Percentiles rank a stretch among this genome's conserved stretches.
phyloP scores from a whole-genome alignment of 1,284 basidiomycete species.

The Boletellus deceptivus region DNA sequence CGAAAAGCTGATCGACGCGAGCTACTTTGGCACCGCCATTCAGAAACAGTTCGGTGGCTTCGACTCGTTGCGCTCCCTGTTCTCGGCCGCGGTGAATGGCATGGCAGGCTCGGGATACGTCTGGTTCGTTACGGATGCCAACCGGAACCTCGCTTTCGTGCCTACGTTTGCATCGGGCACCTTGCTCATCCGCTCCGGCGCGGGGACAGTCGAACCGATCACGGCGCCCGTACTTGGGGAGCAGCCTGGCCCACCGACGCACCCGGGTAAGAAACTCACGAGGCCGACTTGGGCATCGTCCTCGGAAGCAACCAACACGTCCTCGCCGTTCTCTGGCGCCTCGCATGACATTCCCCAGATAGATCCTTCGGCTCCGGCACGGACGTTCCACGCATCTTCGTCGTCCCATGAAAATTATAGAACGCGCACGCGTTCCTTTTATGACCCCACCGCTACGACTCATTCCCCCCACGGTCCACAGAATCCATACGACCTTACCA shows the following conservation, averaged over 20 bases:
- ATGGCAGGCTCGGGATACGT: constrained; percentile 85
- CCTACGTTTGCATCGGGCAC: constrained; percentile 92
- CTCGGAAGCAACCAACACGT: neutral
- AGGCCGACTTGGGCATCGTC: neutral
- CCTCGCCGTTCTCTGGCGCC: constrained; percentile 20
- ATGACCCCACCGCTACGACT: constrained; percentile 26
- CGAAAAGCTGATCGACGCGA: constrained; percentile 42
- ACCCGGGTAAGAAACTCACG: neutral
- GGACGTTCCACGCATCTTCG: constrained; percentile 27
- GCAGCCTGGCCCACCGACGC: neutral
- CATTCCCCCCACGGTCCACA: constrained; percentile 33
- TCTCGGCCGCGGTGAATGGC: constrained; percentile 75
- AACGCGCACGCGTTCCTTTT: constrained; percentile 25
- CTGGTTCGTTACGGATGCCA: constrained; percentile 78
- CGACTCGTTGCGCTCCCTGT: constrained; percentile 69
- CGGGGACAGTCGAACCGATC: constrained; percentile 37
- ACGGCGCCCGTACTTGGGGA: constrained; percentile 30
- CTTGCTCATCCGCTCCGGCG: constrained; percentile 70
- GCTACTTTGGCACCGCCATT: constrained; percentile 43
- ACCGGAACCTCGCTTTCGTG: constrained; percentile 65
- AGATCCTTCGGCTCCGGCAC: constrained; percentile 20
- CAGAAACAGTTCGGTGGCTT: constrained; percentile 60
- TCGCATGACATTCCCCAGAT: constrained; percentile 8
- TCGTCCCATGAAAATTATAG: constrained; percentile 6
- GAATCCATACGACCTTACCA: constrained; percentile 17